phyloP scores from a whole-genome alignment of 2,329 filamentous ascomycete genomes.

The Arthroderma sp. region DNA sequence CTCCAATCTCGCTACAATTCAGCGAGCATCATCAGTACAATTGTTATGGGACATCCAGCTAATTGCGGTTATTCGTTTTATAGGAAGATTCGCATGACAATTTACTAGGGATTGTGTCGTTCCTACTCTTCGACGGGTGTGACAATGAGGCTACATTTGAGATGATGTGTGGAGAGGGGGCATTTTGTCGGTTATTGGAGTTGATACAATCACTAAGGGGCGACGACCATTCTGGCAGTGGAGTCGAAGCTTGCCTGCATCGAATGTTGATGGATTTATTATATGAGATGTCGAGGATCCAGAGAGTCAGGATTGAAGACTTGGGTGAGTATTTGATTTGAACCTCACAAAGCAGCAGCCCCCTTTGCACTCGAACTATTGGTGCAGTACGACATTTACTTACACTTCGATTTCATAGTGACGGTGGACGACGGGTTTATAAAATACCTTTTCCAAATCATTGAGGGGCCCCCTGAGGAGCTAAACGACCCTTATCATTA shows the following conservation, averaged over 20 bases:
- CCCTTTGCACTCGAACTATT: too few species aligned
- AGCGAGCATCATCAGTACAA: background rate
- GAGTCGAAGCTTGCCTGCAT: conserved; percentile 55
- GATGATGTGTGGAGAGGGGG: conserved; percentile 75
- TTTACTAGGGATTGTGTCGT: conserved; percentile 70
- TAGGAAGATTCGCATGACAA: conserved; percentile 73
- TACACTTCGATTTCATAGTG: background rate
- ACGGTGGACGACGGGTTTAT: conserved; percentile 65
- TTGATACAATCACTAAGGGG: conserved; percentile 56
- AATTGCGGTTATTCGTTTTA: conserved; percentile 3
- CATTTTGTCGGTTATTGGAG: conserved; percentile 72
- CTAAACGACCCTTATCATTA: conserved; percentile 90
- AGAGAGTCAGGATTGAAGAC: conserved; percentile 65
- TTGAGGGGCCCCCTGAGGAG: conserved; percentile 79
- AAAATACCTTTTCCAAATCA: conserved; percentile 68
- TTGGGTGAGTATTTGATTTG: conserved; percentile 45
- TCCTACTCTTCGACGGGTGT: conserved; percentile 78
- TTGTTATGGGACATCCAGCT: background rate
- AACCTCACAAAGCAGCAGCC: background rate
- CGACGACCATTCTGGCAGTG: conserved; percentile 26
- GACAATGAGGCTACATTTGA: conserved; percentile 66
- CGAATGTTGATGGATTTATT: conserved; percentile 72
- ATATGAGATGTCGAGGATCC: conserved; percentile 93
- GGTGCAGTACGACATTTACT: background rate
- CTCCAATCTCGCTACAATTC: conserved; percentile 4